Evolutionary conservation across 2,329 filamentous ascomycete species (phyloP).

Genomic region (Raffaelea arxii): DNA sequence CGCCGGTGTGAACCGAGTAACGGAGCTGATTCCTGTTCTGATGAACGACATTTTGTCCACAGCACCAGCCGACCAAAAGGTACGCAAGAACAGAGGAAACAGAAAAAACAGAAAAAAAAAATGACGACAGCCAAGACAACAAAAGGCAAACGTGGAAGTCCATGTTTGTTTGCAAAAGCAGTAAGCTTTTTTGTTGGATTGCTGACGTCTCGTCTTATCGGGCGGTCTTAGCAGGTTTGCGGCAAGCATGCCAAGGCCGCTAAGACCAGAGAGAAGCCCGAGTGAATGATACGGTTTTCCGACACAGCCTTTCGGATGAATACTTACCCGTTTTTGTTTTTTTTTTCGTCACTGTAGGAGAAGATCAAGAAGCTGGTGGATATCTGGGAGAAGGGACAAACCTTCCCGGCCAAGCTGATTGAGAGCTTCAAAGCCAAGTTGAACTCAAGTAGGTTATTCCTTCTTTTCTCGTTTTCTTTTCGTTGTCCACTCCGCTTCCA

Average conservation of each 20-base stretch:
- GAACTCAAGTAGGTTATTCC: slow-evolving; percentile 52
- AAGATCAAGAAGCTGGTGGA: slow-evolving; percentile 93
- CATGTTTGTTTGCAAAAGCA: no score
- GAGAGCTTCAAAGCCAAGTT: slow-evolving; percentile 74
- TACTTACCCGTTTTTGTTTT: slow-evolving; percentile 30
- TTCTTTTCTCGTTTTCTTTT: slow-evolving; percentile 3
- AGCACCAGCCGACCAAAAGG: slow-evolving; percentile 91
- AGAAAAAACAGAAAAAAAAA: not conserved
- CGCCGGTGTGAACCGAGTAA: slow-evolving; percentile 92
- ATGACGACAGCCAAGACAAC: not conserved
- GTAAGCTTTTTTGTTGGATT: no score
- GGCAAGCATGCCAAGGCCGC: no score
- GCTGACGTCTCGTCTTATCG: no score
- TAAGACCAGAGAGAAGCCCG: no score
- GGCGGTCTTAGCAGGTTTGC: no score
- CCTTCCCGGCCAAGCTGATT: slow-evolving; percentile 75
- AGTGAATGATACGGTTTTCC: no score
- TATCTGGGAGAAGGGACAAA: slow-evolving; percentile 95
- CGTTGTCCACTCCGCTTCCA: not conserved
- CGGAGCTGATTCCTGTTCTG: slow-evolving; percentile 82
- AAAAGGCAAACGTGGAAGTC: not conserved
- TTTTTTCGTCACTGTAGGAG: slow-evolving; percentile 57
- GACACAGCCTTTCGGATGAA: slow-evolving; percentile 1
- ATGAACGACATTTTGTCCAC: slow-evolving; percentile 92
- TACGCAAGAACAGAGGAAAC: slow-evolving; percentile 50